These are phyloP conservation scores for Neolentinus lepideus DNA, from an alignment of 1,284 basidiomycete species.

Conservation along the genomic window DNA sequence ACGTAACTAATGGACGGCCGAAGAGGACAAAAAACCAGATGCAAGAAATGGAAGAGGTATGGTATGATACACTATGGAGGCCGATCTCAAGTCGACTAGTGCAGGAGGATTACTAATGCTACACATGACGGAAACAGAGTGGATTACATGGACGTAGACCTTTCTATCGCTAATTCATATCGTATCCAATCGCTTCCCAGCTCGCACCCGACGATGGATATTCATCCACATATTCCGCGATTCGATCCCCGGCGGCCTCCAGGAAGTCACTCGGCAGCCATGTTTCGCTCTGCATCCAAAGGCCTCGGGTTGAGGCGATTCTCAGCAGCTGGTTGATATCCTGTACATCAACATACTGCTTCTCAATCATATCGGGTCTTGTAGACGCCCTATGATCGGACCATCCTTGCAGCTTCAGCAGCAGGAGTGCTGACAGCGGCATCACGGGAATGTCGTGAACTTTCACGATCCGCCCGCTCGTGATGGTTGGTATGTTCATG, in stretches of 20 bases:
- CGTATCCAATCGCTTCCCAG: not conserved
- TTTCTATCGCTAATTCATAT: not conserved
- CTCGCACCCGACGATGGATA: not conserved
- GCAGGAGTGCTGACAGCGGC: conserved; percentile 35
- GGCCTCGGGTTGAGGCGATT: conserved; percentile 12
- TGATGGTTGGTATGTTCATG: conserved; percentile 35
- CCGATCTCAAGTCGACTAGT: no score
- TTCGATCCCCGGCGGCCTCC: not conserved
- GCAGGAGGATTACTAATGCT: not conserved
- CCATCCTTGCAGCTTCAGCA: conserved; percentile 47
- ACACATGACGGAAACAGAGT: not conserved
- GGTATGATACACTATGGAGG: no score
- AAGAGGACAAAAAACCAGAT: no score
- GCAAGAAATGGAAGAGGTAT: no score
- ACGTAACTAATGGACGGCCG: no score
- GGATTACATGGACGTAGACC: not conserved
- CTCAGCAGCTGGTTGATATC: conserved; percentile 36
- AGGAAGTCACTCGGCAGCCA: not conserved
- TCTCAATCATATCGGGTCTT: conserved; percentile 24
- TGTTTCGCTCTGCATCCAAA: not conserved
- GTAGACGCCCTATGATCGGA: conserved; percentile 31
- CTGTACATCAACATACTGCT: conserved; percentile 32
- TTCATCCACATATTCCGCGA: not conserved
- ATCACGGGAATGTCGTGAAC: conserved; percentile 29
- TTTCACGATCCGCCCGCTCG: conserved; percentile 19